Percentiles rank a stretch among this genome's conserved stretches.
These are phyloP conservation scores for Vanrija sp. DNA, from an alignment of 1,284 basidiomycete species.

Conservation along the genomic window DNA sequence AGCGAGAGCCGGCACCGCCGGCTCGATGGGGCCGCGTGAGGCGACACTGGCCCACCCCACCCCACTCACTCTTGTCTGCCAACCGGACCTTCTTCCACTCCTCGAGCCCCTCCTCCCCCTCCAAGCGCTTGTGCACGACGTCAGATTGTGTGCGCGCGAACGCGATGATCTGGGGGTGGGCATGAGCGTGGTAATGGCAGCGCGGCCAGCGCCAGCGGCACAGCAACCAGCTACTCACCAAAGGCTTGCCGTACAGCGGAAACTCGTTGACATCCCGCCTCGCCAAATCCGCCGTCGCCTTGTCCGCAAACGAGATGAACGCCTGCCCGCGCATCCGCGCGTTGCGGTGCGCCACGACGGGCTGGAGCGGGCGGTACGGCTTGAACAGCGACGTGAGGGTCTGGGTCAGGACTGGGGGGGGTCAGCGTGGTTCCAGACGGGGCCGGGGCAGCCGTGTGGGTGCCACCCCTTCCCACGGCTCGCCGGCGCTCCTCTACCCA, in stretches of 20 bases:
- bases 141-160: slow-evolving; percentile 87
- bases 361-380: slow-evolving; percentile 84
- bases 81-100: slow-evolving; percentile 68
- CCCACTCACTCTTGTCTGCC: slow-evolving; percentile 71
- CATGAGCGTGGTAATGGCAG: background rate
- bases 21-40: no score
- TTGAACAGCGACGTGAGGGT: slow-evolving; percentile 87
- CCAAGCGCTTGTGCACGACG: slow-evolving; percentile 72
- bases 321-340: slow-evolving; percentile 97
- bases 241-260: slow-evolving; percentile 92
- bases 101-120: slow-evolving; percentile 61
- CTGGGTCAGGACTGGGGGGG: slow-evolving; percentile 68
- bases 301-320: slow-evolving; percentile 84
- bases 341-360: slow-evolving; percentile 88
- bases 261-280: slow-evolving; percentile 89
- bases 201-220: background rate
- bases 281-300: slow-evolving; percentile 78
- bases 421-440: background rate
- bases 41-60: background rate
- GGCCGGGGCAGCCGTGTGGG: background rate
- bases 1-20: background rate
- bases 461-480: background rate
- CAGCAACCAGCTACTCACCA: slow-evolving; percentile 59
- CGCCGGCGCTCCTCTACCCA: slow-evolving; percentile 33
- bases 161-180: slow-evolving; percentile 57